phyloP scores from a whole-genome alignment of 106 monocot species.

The Gastrodia elata region DNA sequence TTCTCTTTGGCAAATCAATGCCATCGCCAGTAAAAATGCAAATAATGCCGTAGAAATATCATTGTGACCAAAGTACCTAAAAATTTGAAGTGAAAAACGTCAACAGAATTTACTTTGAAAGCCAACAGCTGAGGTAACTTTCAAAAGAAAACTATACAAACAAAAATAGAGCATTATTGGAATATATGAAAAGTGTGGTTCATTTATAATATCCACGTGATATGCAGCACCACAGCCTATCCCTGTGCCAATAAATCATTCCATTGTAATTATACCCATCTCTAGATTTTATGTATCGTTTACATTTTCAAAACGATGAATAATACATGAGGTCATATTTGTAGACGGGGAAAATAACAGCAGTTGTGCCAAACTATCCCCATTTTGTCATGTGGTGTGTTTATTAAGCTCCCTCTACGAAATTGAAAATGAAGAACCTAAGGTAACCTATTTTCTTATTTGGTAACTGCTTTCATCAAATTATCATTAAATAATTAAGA shows the following conservation, averaged over 20 bases:
- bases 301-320: background rate
- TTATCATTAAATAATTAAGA: background rate
- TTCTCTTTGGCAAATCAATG: constrained; percentile 81
- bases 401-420: background rate
- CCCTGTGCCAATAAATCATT: background rate
- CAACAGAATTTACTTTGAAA: background rate
- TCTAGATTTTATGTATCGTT: background rate
- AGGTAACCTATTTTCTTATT: background rate
- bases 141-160: background rate
- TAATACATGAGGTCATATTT: background rate
- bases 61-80: constrained; percentile 88
- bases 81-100: constrained; percentile 14
- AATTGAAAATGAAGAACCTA: background rate
- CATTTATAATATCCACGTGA: background rate
- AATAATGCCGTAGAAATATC: constrained; percentile 79
- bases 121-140: background rate
- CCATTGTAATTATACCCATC: background rate
- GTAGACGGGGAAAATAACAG: background rate
- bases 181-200: background rate
- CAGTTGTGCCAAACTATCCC: background rate
- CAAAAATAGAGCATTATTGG: background rate
- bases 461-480: background rate
- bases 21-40: constrained; percentile 73
- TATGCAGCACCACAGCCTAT: background rate
- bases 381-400: background rate